These are phyloP conservation scores for Coix lacrymajobi DNA, from an alignment of 176 grass and related monocot species.

Conservation along the genomic window DNA sequence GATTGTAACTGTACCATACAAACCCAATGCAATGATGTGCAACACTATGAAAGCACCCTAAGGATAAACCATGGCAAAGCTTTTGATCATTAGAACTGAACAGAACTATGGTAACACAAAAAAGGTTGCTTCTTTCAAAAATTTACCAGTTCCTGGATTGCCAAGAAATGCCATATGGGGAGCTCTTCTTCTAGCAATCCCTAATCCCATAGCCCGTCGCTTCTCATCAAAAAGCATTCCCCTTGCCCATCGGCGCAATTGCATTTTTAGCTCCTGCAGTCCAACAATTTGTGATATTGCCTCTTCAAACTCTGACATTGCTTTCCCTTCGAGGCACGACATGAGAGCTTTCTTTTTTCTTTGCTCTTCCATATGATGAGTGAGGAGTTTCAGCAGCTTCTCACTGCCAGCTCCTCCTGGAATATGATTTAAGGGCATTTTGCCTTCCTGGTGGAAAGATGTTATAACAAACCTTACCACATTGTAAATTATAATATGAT, in stretches of 20 bases:
- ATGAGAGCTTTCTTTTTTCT: slow-evolving; percentile 65
- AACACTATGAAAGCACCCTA: slow-evolving; percentile 1
- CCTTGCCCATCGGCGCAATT: slow-evolving; percentile 80
- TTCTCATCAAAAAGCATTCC: slow-evolving; percentile 99
- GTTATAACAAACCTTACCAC: slow-evolving; percentile 19
- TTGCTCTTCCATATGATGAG: slow-evolving; percentile 69
- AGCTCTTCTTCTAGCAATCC: slow-evolving; percentile 69
- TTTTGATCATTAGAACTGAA: slow-evolving; percentile 8
- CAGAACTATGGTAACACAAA: neutral
- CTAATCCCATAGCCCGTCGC: slow-evolving; percentile 75
- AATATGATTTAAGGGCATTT: slow-evolving; percentile 76
- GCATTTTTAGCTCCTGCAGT: slow-evolving; percentile 82
- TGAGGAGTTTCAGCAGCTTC: slow-evolving; percentile 60
- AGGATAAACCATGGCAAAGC: neutral
- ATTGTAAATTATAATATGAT: slow-evolving; percentile 15
- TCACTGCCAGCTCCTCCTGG: slow-evolving; percentile 43
- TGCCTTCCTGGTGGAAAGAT: slow-evolving; percentile 61
- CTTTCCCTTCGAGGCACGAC: slow-evolving; percentile 60
- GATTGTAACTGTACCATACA: neutral
- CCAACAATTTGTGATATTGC: slow-evolving; percentile 86
- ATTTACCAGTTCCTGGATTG: slow-evolving; percentile 92
- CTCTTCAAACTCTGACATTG: slow-evolving; percentile 82
- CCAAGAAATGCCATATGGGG: slow-evolving; percentile 99
- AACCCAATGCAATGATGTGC: neutral
- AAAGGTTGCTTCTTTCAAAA: neutral